Evolutionary conservation across 805 yeast genomes (phyloP).

Genomic region (Lipomyces orientalis): DNA sequence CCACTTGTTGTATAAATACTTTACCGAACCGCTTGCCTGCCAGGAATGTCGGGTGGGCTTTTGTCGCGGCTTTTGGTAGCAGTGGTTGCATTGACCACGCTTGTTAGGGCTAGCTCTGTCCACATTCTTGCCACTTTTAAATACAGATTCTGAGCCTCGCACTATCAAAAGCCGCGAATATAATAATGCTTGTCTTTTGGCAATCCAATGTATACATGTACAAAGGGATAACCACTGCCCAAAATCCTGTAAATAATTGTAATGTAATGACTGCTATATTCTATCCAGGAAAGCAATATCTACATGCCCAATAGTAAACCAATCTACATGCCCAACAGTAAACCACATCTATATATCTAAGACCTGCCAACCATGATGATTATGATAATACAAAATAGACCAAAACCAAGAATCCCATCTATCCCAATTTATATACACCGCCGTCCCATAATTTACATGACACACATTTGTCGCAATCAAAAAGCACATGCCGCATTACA

Average conservation of each 20-base stretch:
- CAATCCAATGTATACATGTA: too few species aligned
- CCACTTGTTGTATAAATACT: too few species aligned
- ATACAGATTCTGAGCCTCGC: too few species aligned
- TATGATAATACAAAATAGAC: background rate
- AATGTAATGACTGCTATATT: background rate
- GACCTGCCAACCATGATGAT: background rate
- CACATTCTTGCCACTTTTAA: too few species aligned
- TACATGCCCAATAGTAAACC: background rate
- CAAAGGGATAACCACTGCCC: too few species aligned
- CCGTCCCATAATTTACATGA: background rate
- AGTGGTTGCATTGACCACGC: too few species aligned
- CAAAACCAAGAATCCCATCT: slow-evolving; percentile 1
- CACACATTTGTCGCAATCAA: background rate
- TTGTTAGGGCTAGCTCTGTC: too few species aligned
- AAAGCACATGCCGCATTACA: slow-evolving; percentile 7
- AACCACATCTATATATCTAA: background rate
- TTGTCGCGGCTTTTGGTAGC: too few species aligned
- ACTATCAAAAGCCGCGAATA: too few species aligned
- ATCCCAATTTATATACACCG: background rate
- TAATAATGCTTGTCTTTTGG: too few species aligned
- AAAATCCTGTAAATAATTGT: background rate
- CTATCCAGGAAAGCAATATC: background rate
- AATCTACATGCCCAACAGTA: background rate
- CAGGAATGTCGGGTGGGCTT: too few species aligned
- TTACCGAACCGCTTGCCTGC: too few species aligned